These are phyloP conservation scores for Suillus subaureus DNA, from an alignment of 768 basidiomycete genomes.

Conservation along the genomic window DNA sequence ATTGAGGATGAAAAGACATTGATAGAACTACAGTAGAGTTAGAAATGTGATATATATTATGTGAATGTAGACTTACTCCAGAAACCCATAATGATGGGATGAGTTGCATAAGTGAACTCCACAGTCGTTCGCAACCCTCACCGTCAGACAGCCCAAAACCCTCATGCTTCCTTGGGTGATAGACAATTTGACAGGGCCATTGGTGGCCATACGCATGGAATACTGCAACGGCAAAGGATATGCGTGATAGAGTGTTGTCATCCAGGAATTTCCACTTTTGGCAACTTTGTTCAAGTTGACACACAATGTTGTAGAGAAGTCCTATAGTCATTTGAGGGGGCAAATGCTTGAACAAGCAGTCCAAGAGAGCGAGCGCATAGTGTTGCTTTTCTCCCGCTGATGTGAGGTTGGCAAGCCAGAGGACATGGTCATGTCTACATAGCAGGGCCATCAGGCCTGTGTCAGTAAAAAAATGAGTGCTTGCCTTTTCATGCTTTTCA, in stretches of 20 bases:
- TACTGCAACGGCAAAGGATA: slow-evolving; percentile 31
- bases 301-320: slow-evolving; percentile 28
- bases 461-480: slow-evolving; percentile 17
- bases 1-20: slow-evolving; percentile 14
- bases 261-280: slow-evolving; percentile 4
- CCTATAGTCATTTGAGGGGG: slow-evolving; percentile 18
- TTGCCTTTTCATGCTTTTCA: slow-evolving; percentile 21
- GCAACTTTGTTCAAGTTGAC: slow-evolving; percentile 23
- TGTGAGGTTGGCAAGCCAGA: slow-evolving; percentile 23
- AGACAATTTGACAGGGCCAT: slow-evolving; percentile 37
- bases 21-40: slow-evolving; percentile 10
- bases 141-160: slow-evolving; percentile 38
- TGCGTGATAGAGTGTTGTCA: background rate
- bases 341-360: slow-evolving; percentile 19
- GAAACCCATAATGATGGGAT: slow-evolving; percentile 21
- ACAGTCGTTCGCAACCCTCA: slow-evolving; percentile 41
- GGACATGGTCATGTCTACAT: slow-evolving; percentile 20
- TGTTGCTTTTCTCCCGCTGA: slow-evolving; percentile 21
- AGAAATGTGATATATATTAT: background rate
- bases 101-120: slow-evolving; percentile 25
- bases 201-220: slow-evolving; percentile 41
- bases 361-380: slow-evolving; percentile 21
- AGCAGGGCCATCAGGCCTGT: slow-evolving; percentile 20
- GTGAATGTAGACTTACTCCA: slow-evolving; percentile 17
- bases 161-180: slow-evolving; percentile 33